These are phyloP conservation scores for Puccinia polysora DNA, from an alignment of 1,284 basidiomycete genomes.

Conservation along the genomic window DNA sequence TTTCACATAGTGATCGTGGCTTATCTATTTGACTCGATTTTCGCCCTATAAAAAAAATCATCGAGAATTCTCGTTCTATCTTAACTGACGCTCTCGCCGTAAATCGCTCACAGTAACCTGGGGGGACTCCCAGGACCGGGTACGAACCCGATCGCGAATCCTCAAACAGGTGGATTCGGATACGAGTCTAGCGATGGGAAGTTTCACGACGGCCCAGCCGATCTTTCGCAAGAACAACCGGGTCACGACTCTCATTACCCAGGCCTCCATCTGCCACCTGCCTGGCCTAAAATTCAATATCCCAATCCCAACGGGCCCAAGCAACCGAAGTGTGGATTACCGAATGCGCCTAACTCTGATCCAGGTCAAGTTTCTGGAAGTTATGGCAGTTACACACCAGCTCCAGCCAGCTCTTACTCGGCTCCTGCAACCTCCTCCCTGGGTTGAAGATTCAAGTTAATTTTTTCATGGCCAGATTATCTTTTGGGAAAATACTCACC, in stretches of 20 bases:
- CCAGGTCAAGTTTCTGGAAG: constrained; percentile 26
- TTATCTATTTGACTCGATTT: not conserved
- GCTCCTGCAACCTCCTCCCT: constrained; percentile 3
- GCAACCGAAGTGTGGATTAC: constrained; percentile 22
- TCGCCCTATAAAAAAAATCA: not conserved
- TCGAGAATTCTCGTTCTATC: not conserved
- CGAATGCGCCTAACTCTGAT: constrained; percentile 8
- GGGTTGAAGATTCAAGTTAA: no score
- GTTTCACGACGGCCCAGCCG: constrained; percentile 13
- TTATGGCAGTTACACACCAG: constrained; percentile 25
- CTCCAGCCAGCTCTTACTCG: constrained; percentile 14
- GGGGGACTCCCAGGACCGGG: constrained; percentile 11
- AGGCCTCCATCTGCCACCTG: not conserved
- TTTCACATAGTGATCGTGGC: not conserved
- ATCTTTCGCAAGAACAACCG: not conserved
- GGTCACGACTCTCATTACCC: constrained; percentile 26
- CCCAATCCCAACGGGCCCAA: not conserved
- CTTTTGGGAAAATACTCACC: no score
- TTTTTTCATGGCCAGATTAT: no score
- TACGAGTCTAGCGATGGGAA: constrained; percentile 32
- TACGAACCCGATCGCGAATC: constrained; percentile 22
- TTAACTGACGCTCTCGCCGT: not conserved
- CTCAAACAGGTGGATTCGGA: constrained; percentile 18
- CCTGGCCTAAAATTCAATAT: not conserved
- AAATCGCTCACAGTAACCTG: constrained; percentile 9